These are phyloP conservation scores for Penicillium lividum DNA, from an alignment of 495 filamentous ascomycete genomes.

Conservation along the genomic window DNA sequence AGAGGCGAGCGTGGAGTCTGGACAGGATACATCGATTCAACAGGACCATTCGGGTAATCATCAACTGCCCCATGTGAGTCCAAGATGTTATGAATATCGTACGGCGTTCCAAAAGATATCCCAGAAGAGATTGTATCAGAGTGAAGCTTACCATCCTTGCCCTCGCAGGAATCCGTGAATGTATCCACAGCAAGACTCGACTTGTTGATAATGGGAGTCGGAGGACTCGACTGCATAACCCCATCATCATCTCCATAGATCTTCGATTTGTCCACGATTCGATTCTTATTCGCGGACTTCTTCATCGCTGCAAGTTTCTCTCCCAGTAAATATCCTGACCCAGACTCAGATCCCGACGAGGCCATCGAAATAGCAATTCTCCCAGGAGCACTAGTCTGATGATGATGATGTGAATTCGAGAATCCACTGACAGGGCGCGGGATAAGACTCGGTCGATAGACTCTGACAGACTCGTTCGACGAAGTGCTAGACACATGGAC, in stretches of 20 bases:
- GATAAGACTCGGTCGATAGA: slow-evolving; percentile 13
- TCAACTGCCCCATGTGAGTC: background rate
- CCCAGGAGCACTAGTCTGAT: background rate
- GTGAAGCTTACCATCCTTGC: background rate
- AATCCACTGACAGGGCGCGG: slow-evolving; percentile 11
- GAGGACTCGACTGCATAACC: background rate
- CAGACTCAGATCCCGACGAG: background rate
- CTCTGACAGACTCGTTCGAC: background rate
- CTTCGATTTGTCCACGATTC: background rate
- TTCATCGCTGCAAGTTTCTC: background rate
- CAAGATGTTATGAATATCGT: slow-evolving; percentile 7
- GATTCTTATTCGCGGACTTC: background rate
- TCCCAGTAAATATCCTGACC: background rate
- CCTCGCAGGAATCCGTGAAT: background rate
- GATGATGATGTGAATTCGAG: background rate
- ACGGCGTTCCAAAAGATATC: slow-evolving; percentile 16
- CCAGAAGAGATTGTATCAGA: slow-evolving; percentile 16
- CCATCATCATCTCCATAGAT: background rate
- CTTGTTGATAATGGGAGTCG: background rate
- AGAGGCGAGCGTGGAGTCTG: background rate
- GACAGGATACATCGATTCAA: background rate
- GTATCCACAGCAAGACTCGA: background rate
- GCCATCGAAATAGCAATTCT: background rate
- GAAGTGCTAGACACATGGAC: background rate
- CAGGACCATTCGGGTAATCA: background rate